phyloP scores from a whole-genome alignment of 768 basidiomycete genomes.

The Asterophora parasitica region DNA sequence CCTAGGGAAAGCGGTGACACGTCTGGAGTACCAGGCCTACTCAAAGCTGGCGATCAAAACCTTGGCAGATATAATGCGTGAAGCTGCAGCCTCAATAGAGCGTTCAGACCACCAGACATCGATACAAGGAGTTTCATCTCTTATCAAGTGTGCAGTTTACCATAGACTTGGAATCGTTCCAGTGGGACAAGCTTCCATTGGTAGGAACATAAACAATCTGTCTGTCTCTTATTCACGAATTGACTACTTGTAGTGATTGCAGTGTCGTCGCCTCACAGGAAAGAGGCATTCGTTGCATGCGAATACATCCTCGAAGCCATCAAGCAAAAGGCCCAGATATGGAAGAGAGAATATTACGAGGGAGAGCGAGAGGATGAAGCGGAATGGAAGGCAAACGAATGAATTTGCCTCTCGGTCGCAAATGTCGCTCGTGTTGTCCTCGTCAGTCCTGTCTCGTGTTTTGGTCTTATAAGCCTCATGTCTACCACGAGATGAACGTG shows the following conservation, averaged over 20 bases:
- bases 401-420: conserved; percentile 1
- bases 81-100: conserved; percentile 35
- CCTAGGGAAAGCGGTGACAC: conserved; percentile 66
- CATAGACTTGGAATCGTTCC: conserved; percentile 78
- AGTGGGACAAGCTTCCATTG: conserved; percentile 75
- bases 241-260: conserved; percentile 51
- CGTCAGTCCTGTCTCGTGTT: no score
- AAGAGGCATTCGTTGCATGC: conserved; percentile 74
- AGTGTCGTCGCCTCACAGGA: conserved; percentile 79
- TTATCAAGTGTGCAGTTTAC: conserved; percentile 59
- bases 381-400: conserved; percentile 66
- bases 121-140: conserved; percentile 22
- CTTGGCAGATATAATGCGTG: conserved; percentile 53
- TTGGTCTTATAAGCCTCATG: no score
- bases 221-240: background rate
- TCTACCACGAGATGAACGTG: no score
- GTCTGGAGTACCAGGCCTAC: conserved; percentile 81
- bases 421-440: no score
- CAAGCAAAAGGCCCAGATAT: conserved; percentile 79
- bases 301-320: conserved; percentile 84
- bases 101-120: conserved; percentile 39
- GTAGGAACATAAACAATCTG: conserved; percentile 19
- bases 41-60: conserved; percentile 77
- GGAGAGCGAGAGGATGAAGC: conserved; percentile 57
- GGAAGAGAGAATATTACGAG: conserved; percentile 89